A percentile compares a stretch with the other conserved stretches of the same genome.
Evolutionary conservation across 768 basidiomycete species (phyloP).

Genomic region (Lyophyllum atratum): DNA sequence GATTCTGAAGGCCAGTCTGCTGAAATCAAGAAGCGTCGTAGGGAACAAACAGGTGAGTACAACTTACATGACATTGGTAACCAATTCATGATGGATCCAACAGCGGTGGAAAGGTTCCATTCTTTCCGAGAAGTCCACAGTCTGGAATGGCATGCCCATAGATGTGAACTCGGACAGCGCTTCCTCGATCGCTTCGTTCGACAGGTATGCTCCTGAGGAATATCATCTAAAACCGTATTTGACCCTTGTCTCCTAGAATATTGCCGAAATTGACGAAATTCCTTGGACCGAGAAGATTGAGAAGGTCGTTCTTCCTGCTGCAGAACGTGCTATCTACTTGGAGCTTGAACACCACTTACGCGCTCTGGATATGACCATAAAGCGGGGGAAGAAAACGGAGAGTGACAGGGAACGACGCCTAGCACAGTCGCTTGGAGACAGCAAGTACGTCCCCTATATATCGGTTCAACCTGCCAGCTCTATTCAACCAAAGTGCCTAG

Average conservation of each 20-base stretch:
- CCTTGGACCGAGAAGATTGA: slow-evolving; percentile 69
- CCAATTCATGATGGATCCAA: slow-evolving; percentile 14
- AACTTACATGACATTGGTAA: not conserved
- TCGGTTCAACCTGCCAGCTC: not conserved
- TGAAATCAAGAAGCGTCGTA: slow-evolving; percentile 76
- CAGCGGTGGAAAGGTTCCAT: slow-evolving; percentile 91
- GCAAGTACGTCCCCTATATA: slow-evolving; percentile 57
- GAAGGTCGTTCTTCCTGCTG: slow-evolving; percentile 78
- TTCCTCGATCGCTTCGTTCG: slow-evolving; percentile 84
- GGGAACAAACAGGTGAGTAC: slow-evolving; percentile 80
- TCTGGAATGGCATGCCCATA: slow-evolving; percentile 88
- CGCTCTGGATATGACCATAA: slow-evolving; percentile 85
- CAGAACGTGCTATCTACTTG: slow-evolving; percentile 92
- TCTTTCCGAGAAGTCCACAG: slow-evolving; percentile 95
- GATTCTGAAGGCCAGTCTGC: slow-evolving; percentile 78
- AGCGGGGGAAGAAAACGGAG: slow-evolving; percentile 63
- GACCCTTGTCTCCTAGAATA: slow-evolving; percentile 55
- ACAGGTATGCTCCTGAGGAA: slow-evolving; percentile 50
- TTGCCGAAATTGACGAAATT: slow-evolving; percentile 97
- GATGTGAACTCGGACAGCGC: slow-evolving; percentile 77
- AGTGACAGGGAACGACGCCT: slow-evolving; percentile 91
- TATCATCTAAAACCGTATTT: slow-evolving; percentile 7
- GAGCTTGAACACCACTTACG: slow-evolving; percentile 93
- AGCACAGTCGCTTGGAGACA: slow-evolving; percentile 84
- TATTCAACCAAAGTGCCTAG: slow-evolving; percentile 35